A percentile compares a stretch with the other conserved stretches of the same genome.
These are phyloP conservation scores for Stephanodiscus triporus DNA, from an alignment of 108 stramenopile species.

Conservation along the genomic window DNA sequence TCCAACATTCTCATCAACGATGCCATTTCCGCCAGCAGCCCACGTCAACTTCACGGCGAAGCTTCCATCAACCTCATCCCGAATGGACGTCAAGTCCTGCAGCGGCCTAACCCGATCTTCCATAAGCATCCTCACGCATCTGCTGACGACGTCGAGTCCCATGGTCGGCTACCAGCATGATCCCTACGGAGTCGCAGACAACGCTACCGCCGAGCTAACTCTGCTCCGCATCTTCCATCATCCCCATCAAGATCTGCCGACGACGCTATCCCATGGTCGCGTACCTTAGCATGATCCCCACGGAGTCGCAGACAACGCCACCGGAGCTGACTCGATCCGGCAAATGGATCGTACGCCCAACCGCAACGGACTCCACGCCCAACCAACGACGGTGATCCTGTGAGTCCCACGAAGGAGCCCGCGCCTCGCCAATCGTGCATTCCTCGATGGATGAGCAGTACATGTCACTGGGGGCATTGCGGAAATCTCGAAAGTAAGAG, in stretches of 20 bases:
- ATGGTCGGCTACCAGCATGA: too few relatives aligned
- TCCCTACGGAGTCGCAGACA: background rate
- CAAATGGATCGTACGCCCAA: background rate
- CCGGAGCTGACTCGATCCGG: background rate
- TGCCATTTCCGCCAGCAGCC: background rate
- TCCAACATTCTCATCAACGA: background rate
- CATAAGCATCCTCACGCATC: background rate
- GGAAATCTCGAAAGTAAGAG: background rate
- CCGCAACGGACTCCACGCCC: background rate
- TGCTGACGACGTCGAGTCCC: background rate
- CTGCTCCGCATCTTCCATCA: too few relatives aligned
- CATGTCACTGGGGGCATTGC: background rate
- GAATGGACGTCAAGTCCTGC: background rate
- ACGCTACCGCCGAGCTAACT: too few relatives aligned
- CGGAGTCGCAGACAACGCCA: background rate
- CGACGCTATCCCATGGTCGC: too few relatives aligned
- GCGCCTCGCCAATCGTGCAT: background rate
- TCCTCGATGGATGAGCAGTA: background rate
- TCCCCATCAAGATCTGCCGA: background rate
- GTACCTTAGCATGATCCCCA: too few relatives aligned
- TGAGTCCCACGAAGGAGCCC: too few relatives aligned
- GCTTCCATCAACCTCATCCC: too few relatives aligned
- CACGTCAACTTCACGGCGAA: too few relatives aligned
- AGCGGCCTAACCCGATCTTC: background rate
- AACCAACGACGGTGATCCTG: background rate